Evolutionary conservation across 164 flowering plant genomes (phyloP).

Genomic region (Stephania yunnanensis): DNA sequence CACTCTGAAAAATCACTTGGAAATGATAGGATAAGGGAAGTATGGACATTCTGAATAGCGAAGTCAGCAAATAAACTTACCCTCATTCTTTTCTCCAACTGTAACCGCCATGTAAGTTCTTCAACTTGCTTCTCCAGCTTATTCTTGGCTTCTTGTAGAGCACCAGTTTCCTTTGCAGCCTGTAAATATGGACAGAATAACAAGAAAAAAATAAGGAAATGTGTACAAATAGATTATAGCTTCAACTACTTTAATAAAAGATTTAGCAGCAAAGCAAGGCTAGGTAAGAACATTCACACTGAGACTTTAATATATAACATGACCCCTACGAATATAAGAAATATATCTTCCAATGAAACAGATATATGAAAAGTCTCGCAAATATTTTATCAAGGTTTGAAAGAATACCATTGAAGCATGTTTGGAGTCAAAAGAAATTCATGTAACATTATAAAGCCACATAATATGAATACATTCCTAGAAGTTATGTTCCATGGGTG

Average conservation of each 20-base stretch:
- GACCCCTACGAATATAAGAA: too few species aligned
- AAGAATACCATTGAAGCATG: background rate
- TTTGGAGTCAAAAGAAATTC: background rate
- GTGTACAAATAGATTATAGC: background rate
- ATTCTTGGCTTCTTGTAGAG: slow-evolving; percentile 94
- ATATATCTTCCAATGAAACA: background rate
- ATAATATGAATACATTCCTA: background rate
- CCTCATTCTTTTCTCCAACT: slow-evolving; percentile 93
- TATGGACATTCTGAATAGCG: background rate
- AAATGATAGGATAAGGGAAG: background rate
- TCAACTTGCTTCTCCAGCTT: slow-evolving; percentile 98
- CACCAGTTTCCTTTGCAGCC: slow-evolving; percentile 98
- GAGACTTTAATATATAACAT: background rate
- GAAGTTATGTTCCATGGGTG: background rate
- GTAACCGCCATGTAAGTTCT: slow-evolving; percentile 87
- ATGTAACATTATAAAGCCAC: background rate
- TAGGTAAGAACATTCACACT: background rate
- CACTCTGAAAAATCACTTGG: background rate
- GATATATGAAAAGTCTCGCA: background rate
- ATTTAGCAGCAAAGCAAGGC: background rate
- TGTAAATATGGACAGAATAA: slow-evolving; percentile 20
- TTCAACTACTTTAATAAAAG: background rate
- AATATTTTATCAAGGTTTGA: background rate
- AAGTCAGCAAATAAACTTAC: slow-evolving; percentile 23
- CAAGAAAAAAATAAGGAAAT: background rate